These are phyloP conservation scores for Areca catechu DNA, from an alignment of 176 grass and related monocot species.

Conservation along the genomic window DNA sequence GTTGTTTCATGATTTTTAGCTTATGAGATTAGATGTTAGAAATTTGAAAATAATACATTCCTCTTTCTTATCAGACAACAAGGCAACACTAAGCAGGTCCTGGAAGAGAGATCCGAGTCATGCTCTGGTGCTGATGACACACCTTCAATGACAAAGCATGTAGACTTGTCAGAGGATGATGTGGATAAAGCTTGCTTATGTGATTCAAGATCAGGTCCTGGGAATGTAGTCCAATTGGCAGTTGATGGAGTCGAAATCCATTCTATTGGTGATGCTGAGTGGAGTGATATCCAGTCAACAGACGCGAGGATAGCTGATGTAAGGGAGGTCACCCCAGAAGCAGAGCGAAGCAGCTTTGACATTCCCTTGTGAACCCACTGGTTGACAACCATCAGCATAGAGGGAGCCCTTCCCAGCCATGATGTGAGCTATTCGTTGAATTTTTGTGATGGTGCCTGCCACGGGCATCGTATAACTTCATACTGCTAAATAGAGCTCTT, in stretches of 20 bases:
- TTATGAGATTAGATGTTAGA: too few relatives aligned
- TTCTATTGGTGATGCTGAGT: slow-evolving; percentile 49
- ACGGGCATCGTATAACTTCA: too few relatives aligned
- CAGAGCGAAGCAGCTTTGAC: slow-evolving; percentile 65
- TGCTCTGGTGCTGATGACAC: slow-evolving; percentile 32
- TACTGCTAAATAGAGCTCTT: too few relatives aligned
- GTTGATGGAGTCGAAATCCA: slow-evolving; percentile 59
- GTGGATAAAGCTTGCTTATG: slow-evolving; percentile 86
- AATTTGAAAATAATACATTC: background rate
- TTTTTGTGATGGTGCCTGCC: background rate
- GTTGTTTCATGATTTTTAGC: too few relatives aligned
- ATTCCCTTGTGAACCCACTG: slow-evolving; percentile 54
- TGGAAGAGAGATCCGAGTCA: slow-evolving; percentile 62
- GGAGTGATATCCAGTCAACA: slow-evolving; percentile 33
- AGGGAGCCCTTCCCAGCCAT: background rate
- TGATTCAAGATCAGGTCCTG: slow-evolving; percentile 38
- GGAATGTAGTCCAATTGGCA: slow-evolving; percentile 43
- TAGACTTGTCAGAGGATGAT: slow-evolving; percentile 50
- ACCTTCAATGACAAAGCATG: slow-evolving; percentile 35
- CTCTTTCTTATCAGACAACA: slow-evolving; percentile 51
- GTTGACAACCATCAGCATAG: slow-evolving; percentile 16
- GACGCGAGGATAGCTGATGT: slow-evolving; percentile 52
- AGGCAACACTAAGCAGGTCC: slow-evolving; percentile 62
- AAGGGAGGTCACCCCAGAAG: slow-evolving; percentile 49
- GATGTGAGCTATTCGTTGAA: background rate